Evolutionary conservation across 2,329 filamentous ascomycete species (phyloP).

Genomic region (Colletotrichum sp.): DNA sequence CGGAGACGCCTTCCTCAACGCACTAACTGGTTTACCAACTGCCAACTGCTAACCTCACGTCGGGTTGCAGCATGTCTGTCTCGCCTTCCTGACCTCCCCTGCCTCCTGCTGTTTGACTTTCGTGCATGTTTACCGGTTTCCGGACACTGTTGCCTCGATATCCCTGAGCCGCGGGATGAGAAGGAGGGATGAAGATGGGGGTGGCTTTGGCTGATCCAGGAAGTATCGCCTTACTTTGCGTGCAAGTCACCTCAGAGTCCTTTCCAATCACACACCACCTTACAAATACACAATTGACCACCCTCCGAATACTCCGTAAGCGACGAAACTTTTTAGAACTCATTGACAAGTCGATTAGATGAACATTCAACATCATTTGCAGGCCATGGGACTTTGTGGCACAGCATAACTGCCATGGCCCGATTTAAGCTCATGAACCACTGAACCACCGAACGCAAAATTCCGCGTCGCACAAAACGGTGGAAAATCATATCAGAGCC

Average conservation of each 20-base stretch:
- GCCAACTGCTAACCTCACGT: not conserved
- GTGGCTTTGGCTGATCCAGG: not conserved
- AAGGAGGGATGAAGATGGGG: not conserved
- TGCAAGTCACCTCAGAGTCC: not conserved
- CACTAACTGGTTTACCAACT: not conserved
- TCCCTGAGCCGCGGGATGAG: not conserved
- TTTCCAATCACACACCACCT: not conserved
- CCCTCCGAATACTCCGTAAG: not conserved
- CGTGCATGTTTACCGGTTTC: not conserved
- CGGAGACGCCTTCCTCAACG: conserved; percentile 2
- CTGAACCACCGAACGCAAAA: not conserved
- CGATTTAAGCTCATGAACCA: not conserved
- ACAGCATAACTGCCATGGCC: not conserved
- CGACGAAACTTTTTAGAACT: not conserved
- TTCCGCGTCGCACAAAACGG: not conserved
- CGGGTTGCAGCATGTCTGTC: not conserved
- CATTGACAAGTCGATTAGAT: not conserved
- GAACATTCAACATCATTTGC: not conserved
- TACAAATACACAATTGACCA: not conserved
- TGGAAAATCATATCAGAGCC: not conserved
- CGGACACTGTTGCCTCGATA: not conserved
- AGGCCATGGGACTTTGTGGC: not conserved
- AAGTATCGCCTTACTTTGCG: not conserved
- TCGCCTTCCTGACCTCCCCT: not conserved
- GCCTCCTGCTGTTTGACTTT: not conserved